Evolutionary conservation across 225 moss, liverwort and hornwort species (phyloP), one percentile per base, ranked within the genome.

Genomic region (Thuidium tamariscinum): DNA sequence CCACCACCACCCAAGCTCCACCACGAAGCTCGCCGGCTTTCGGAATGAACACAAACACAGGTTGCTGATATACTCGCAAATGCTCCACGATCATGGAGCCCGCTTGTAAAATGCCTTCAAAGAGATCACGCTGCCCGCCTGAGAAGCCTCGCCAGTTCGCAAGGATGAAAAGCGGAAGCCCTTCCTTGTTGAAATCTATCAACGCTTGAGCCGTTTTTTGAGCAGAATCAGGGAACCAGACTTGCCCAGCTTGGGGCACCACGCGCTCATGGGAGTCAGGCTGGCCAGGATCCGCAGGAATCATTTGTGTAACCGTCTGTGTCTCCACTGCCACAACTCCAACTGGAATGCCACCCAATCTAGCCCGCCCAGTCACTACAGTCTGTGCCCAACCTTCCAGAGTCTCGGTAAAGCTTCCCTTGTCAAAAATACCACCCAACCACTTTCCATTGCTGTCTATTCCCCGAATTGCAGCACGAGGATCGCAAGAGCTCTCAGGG

Each of bases 1-100:
- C 99, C 86, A 99, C 96, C 82, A 99, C 99, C 84, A 99, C 99
- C 99, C 99, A 99, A n/a, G 99, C 99, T 25, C 99, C 99, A 48
- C 99, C 99, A 73, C 99, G 93, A 46, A 99, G 95, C 87, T 99
- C 99, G 13, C 99, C 99, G 2, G 94, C 96, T 84, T 99, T 99
- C 3, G 99, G 99, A 83, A 99, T 95, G 48, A 97, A 99, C 59
- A 99, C 99, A 55, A 99, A 99, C 42, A 97, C 99, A 21, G 99
- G 99, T 83, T 97, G 99, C 19, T 94, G 87, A 59, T 96, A 99
- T 30, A 94, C 95, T 2, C 99, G 93, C 81, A 99, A 91, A 75
- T 99, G 97, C 86, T 99, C 99, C 67, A 99, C 99, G 44, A 99
- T 99, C 86, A 99, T 94, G 48, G 99, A 99, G 2, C 99, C 99